Evolutionary conservation across 2,329 filamentous ascomycete species (phyloP).

Genomic region (Pseudogymnoascus sp.): DNA sequence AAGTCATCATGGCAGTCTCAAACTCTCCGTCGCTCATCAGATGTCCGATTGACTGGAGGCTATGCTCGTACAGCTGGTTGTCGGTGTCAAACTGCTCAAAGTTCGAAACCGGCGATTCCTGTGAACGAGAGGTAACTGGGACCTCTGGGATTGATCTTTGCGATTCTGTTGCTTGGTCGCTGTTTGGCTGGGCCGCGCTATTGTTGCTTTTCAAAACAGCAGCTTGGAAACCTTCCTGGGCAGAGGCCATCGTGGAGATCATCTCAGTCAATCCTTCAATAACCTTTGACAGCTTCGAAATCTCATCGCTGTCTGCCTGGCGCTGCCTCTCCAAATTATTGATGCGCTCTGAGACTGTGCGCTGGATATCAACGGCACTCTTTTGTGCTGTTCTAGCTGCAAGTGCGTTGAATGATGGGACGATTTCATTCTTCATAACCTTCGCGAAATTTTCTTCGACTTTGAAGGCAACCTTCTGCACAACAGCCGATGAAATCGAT

Average conservation of each 20-base stretch:
- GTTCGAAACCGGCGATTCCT: not conserved
- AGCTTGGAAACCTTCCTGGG: conserved; percentile 60
- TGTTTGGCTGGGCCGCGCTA: conserved; percentile 33
- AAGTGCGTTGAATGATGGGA: conserved; percentile 56
- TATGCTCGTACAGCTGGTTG: not conserved
- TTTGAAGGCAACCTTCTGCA: conserved; percentile 54
- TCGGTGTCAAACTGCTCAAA: not conserved
- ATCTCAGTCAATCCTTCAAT: conserved; percentile 60
- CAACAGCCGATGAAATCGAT: conserved; percentile 62
- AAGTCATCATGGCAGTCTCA: conserved; percentile 56
- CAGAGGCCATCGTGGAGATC: conserved; percentile 58
- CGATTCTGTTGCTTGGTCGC: conserved; percentile 13
- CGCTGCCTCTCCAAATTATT: conserved; percentile 19
- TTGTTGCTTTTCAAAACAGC: conserved; percentile 49
- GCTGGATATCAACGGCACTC: conserved; percentile 59
- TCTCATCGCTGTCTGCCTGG: conserved; percentile 45
- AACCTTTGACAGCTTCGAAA: conserved; percentile 61
- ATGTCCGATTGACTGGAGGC: conserved; percentile 5
- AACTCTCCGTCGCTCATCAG: conserved; percentile 50
- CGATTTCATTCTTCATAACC: conserved; percentile 53
- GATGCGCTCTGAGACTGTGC: conserved; percentile 33
- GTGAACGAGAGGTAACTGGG: not conserved
- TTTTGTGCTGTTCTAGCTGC: conserved; percentile 59
- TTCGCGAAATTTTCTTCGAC: conserved; percentile 61
- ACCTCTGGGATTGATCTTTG: not conserved